Conservation (phyloP, 306 rosid genomes). For the Luffa aegyptiaca region DNA sequence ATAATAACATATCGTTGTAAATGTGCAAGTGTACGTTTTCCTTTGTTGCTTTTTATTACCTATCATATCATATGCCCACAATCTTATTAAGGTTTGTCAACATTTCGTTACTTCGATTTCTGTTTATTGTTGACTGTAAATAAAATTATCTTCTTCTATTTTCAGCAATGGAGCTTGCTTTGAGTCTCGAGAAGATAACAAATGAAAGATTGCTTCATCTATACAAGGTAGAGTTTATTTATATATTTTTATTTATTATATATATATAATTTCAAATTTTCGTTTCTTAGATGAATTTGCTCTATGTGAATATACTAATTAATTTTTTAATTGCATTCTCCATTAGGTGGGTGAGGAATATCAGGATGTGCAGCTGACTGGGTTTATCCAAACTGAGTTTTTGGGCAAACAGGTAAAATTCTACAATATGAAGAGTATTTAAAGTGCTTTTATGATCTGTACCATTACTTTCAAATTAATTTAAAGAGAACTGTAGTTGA, state of each 20-base stretch:
- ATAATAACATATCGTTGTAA: too few species aligned
- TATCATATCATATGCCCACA: too few species aligned
- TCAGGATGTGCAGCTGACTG: constrained; percentile 58
- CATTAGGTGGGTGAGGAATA: constrained; percentile 53
- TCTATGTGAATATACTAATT: background rate
- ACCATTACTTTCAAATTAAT: background rate
- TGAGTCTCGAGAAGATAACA: constrained; percentile 73
- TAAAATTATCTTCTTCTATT: background rate
- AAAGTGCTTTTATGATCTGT: too few species aligned
- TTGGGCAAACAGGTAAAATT: constrained; percentile 64
- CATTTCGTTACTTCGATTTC: too few species aligned
- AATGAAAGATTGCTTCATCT: constrained; percentile 69
- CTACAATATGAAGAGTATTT: too few species aligned
- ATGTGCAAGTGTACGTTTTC: too few species aligned
- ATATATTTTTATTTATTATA: too few species aligned
- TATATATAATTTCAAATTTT: background rate
- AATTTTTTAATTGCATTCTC: background rate
- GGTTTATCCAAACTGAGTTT: constrained; percentile 58
- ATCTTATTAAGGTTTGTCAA: too few species aligned
- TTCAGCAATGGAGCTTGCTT: constrained; percentile 86
- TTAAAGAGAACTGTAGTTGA: too few species aligned
- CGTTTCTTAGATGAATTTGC: background rate
- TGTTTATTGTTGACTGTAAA: background rate
- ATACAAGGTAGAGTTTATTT: constrained; percentile 31
- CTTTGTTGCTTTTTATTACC: too few species aligned